Evolutionary conservation across 495 filamentous ascomycete genomes (phyloP).

Genomic region (Rhizodiscina lignyota): DNA sequence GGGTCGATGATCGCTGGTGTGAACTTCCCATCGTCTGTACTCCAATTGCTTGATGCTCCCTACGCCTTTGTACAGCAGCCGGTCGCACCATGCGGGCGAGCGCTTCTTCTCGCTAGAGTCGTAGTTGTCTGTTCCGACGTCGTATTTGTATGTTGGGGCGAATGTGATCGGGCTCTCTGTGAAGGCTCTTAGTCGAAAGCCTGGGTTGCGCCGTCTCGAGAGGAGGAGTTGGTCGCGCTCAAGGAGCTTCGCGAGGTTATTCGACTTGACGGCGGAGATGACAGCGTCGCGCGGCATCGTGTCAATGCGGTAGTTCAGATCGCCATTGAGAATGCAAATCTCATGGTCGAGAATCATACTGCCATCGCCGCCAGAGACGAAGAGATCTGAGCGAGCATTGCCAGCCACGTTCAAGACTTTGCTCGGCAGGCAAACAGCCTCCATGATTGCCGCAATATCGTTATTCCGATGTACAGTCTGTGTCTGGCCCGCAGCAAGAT

Average conservation of each 20-base stretch:
- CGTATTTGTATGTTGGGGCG: constrained; percentile 77
- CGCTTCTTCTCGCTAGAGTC: constrained; percentile 90
- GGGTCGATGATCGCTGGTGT: constrained; percentile 81
- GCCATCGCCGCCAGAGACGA: constrained; percentile 79
- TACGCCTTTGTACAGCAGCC: constrained; percentile 68
- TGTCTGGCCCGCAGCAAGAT: constrained; percentile 85
- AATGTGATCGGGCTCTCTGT: constrained; percentile 77
- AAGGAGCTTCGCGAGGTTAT: constrained; percentile 76
- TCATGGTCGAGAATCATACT: constrained; percentile 95
- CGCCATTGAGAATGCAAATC: constrained; percentile 87
- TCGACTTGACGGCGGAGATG: constrained; percentile 59
- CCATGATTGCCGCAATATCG: constrained; percentile 81
- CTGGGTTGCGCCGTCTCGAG: constrained; percentile 69
- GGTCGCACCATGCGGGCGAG: constrained; percentile 94
- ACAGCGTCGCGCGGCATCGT: constrained; percentile 88
- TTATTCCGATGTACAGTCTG: constrained; percentile 83
- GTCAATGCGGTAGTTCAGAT: constrained; percentile 97
- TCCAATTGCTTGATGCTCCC: constrained; percentile 74
- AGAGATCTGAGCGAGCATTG: constrained; percentile 50
- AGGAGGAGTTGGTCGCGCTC: constrained; percentile 89
- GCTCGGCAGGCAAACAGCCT: constrained; percentile 49
- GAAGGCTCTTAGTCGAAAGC: constrained; percentile 74
- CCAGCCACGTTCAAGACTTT: constrained; percentile 34
- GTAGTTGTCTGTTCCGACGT: constrained; percentile 85
- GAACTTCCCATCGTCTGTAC: constrained; percentile 76